Conservation (phyloP, 2,329 filamentous ascomycete genomes). For the Chaetomium olivaceum region DNA sequence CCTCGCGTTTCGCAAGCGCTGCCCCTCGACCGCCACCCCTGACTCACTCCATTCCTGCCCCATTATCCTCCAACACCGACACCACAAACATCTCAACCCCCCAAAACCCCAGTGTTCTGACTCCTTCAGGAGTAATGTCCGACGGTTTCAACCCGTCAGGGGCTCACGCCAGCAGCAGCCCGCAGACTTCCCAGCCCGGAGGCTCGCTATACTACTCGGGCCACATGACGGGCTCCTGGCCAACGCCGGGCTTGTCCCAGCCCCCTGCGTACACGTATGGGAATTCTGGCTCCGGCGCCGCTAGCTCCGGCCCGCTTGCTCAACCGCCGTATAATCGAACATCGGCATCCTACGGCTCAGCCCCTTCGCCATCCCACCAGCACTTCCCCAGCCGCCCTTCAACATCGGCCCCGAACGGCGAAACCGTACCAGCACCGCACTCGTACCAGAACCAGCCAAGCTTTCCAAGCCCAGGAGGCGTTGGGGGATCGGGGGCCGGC, state of each 20-base stretch:
- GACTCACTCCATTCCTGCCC: constrained; percentile 22
- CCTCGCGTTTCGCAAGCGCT: constrained; percentile 29
- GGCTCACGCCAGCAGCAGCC: constrained; percentile 60
- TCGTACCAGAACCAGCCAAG: constrained; percentile 68
- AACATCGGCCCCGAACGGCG: constrained; percentile 60
- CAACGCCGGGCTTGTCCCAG: constrained; percentile 41
- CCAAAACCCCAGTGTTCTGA: constrained; percentile 43
- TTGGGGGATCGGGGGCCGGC: constrained; percentile 48
- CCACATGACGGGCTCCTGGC: constrained; percentile 60
- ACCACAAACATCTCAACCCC: constrained; percentile 36
- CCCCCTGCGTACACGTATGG: constrained; percentile 50
- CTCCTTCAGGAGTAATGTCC: constrained; percentile 50
- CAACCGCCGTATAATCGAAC: constrained; percentile 46
- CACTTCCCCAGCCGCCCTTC: constrained; percentile 55
- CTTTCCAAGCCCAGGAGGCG: constrained; percentile 58
- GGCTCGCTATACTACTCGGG: constrained; percentile 52
- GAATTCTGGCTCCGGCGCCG: constrained; percentile 47
- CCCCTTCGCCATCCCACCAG: constrained; percentile 37
- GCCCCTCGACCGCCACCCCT: constrained; percentile 47
- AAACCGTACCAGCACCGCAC: constrained; percentile 60
- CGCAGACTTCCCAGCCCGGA: constrained; percentile 57
- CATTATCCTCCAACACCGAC: constrained; percentile 35
- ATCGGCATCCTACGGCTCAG: constrained; percentile 30
- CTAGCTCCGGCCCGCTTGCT: constrained; percentile 47
- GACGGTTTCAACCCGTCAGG: constrained; percentile 65